A percentile compares a stretch with the other conserved stretches of the same genome.
These are phyloP conservation scores for Monosporascus cannonballus DNA, from an alignment of 2,329 filamentous ascomycete genomes.

Conservation along the genomic window DNA sequence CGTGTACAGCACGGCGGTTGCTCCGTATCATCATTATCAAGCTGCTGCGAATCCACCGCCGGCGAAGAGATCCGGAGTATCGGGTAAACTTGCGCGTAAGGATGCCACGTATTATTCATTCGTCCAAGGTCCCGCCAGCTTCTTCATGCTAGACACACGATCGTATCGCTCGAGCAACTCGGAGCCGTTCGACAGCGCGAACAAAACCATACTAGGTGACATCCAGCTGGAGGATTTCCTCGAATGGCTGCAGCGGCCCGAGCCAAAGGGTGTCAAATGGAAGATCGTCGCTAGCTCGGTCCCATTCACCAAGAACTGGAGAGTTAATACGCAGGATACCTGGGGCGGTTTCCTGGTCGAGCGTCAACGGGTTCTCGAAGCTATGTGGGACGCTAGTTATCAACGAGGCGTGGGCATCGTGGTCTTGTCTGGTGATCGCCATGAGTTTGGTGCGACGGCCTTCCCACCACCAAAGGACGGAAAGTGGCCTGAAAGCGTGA, in stretches of 20 bases:
- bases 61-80: constrained; percentile 43
- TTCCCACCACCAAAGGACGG: constrained; percentile 58
- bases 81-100: constrained; percentile 26
- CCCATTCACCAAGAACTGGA: constrained; percentile 98
- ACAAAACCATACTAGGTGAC: constrained; percentile 82
- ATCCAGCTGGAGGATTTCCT: constrained; percentile 76
- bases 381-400: constrained; percentile 83
- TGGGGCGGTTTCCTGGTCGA: constrained; percentile 91
- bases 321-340: constrained; percentile 78
- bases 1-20: constrained; percentile 71
- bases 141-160: constrained; percentile 92
- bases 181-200: constrained; percentile 50
- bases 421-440: constrained; percentile 84
- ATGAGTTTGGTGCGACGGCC: constrained; percentile 90
- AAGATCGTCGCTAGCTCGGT: constrained; percentile 88
- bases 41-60: constrained; percentile 74
- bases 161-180: constrained; percentile 71
- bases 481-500: constrained; percentile 55
- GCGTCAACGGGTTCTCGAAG: constrained; percentile 71
- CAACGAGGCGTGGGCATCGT: constrained; percentile 67
- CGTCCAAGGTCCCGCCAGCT: constrained; percentile 80
- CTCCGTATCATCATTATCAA: constrained; percentile 85
- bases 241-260: constrained; percentile 65
- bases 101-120: constrained; percentile 85
- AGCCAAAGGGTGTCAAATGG: constrained; percentile 77